Percentiles rank a stretch among this genome's conserved stretches.
These are phyloP conservation scores for Setomelanomma holmii DNA, from an alignment of 2,329 filamentous ascomycete genomes.

Conservation along the genomic window DNA sequence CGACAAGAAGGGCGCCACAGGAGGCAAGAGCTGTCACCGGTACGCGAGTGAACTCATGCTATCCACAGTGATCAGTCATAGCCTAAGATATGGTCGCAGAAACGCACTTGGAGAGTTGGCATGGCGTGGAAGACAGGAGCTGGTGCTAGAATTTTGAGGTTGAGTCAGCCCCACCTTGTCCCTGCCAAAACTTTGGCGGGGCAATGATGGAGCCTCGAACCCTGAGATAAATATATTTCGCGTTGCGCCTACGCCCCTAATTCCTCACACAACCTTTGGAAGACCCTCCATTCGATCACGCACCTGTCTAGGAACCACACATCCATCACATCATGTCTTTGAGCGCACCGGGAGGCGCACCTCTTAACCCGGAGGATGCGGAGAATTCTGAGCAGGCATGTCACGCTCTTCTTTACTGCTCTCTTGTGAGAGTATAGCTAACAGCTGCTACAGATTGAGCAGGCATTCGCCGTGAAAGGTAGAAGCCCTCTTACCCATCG, in stretches of 20 bases:
- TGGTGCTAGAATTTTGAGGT: conserved; percentile 36
- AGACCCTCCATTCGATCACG: too few relatives aligned
- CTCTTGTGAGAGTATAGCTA: conserved; percentile 11
- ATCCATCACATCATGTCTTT: conserved; percentile 42
- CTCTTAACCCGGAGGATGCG: conserved; percentile 62
- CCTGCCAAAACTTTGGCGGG: conserved; percentile 17
- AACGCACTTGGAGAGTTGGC: conserved; percentile 43
- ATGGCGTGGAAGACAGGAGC: conserved; percentile 36
- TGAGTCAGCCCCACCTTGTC: conserved; percentile 43
- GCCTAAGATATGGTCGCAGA: background rate
- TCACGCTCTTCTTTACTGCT: conserved; percentile 14
- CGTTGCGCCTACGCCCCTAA: background rate
- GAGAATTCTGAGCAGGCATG: conserved; percentile 75
- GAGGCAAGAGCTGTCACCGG: conserved; percentile 56
- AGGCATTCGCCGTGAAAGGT: conserved; percentile 99
- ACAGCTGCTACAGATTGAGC: conserved; percentile 77
- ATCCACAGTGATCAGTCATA: conserved; percentile 17
- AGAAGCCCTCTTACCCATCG: conserved; percentile 3
- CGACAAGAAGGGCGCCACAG: conserved; percentile 46
- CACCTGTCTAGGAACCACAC: background rate
- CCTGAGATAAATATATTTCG: conserved; percentile 30
- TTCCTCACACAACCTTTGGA: background rate
- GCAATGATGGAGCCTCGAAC: conserved; percentile 30
- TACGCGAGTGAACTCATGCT: conserved; percentile 50
- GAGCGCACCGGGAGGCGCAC: conserved; percentile 12